phyloP scores from a whole-genome alignment of 2,329 filamentous ascomycete species.

The Apiospora aurea region DNA sequence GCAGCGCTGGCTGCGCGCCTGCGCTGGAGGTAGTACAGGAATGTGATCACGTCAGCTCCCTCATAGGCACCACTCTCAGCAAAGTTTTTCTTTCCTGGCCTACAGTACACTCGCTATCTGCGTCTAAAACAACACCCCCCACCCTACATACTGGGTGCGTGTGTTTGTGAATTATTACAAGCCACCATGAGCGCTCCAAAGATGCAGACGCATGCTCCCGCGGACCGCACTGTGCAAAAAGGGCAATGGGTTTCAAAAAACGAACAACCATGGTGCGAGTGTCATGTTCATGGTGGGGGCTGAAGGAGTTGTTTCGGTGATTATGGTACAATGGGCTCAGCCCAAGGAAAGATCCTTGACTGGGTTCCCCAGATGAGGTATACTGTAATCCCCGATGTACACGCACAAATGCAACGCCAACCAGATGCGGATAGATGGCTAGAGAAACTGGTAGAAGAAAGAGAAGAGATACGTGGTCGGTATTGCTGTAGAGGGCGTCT shows the following conservation, averaged over 20 bases:
- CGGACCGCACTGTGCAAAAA: not conserved
- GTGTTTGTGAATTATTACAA: not conserved
- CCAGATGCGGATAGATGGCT: not conserved
- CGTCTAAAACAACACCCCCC: not conserved
- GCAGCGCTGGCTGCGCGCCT: not conserved
- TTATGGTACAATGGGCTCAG: not conserved
- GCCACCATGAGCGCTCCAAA: not conserved
- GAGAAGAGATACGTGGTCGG: not conserved
- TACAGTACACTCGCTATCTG: not conserved
- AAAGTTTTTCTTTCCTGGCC: not conserved
- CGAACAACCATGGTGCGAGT: slow-evolving; percentile 14
- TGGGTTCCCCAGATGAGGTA: slow-evolving; percentile 13
- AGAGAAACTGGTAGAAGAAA: not conserved
- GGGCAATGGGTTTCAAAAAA: not conserved
- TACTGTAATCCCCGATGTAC: not conserved
- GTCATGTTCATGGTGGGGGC: slow-evolving; percentile 13
- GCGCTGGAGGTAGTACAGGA: slow-evolving; percentile 1
- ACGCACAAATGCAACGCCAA: not conserved
- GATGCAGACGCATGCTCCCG: not conserved
- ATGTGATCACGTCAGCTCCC: slow-evolving; percentile 14
- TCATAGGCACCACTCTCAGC: not conserved
- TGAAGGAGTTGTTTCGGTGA: not conserved
- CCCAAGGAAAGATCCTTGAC: slow-evolving; percentile 3
- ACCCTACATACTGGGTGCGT: not conserved
- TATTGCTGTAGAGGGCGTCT: slow-evolving; percentile 1